These are phyloP conservation scores for Melanogaster broomeanus DNA, from an alignment of 768 basidiomycete genomes.

Conservation along the genomic window DNA sequence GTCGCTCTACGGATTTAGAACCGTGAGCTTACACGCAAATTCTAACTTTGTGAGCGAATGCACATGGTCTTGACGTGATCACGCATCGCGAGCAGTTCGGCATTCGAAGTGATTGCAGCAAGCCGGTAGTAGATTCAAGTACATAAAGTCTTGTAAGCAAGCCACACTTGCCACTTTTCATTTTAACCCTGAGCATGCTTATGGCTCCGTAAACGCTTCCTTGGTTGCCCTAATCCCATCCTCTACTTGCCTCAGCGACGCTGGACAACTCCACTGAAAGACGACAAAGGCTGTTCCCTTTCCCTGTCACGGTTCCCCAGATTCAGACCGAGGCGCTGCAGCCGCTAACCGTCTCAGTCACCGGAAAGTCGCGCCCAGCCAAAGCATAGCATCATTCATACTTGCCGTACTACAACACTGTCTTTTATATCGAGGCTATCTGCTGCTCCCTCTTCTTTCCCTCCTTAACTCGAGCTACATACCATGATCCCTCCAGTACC, in stretches of 20 bases:
- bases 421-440: background rate
- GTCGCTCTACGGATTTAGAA: too few species aligned
- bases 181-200: background rate
- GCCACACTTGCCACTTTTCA: background rate
- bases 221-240: background rate
- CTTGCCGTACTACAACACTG: background rate
- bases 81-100: too few species aligned
- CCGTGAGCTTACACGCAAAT: too few species aligned
- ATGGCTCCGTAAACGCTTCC: constrained; percentile 1
- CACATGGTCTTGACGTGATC: too few species aligned
- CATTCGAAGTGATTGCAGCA: too few species aligned
- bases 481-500: constrained; percentile 35
- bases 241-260: background rate
- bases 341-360: background rate
- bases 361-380: background rate
- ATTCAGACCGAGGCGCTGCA: background rate
- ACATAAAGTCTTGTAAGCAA: too few species aligned
- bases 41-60: too few species aligned
- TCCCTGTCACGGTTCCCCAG: too few species aligned
- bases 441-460: background rate
- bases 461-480: background rate
- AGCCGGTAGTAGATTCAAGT: too few species aligned
- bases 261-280: background rate
- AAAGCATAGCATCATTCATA: background rate
- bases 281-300: background rate